Evolutionary conservation across 208 protist species (phyloP), one percentile per base, ranked within the genome.

Genomic region (Trypanosoma platydactyli): DNA sequence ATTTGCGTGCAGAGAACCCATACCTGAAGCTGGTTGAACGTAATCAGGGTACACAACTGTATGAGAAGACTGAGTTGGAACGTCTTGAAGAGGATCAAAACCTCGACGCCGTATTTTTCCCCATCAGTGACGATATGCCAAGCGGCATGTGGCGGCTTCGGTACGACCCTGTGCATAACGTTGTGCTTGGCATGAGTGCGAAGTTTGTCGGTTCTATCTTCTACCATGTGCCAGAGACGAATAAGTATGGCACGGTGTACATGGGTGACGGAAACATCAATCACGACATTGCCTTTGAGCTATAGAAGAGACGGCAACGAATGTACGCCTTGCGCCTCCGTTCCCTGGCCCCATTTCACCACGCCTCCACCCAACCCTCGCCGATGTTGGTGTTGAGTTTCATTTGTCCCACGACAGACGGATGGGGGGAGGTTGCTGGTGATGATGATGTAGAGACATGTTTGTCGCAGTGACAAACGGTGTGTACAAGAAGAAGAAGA

Each of bases 181-280:
- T 90, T 5, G 85, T 95, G 24, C 59, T 85, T 1, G 89, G 89
- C 0, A 76, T 78, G 60, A 88, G 87, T 64, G 70, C 76, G 0
- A 79, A 65, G 49, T 93, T 92, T 63, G 44, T 75, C 0, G 89
- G 89, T 5, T 89, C 89, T 13, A 38, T 92, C 5, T 93, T 95
- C 53, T 92, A 88, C 64, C 89, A 95, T 69, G 79, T 91, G 1
- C 89, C 86, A 0, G 86, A 88, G 67, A 91, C 86, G n/a, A 68
- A 64, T 18, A 69, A 76, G 13, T 84, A 82, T 59, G 89, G 89
- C n/a, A 88, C 70, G 12, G 42, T 95, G 3, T 95, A 95, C 77
- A 95, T 95, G 77, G 89, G 89, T 12, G 82, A 95, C 50, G 89
- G 89, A n/a, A 89, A 78, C 61, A 76, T 94, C 24, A 91, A 94